Evolutionary conservation across 768 basidiomycete genomes (phyloP).

Genomic region (Cubamyces lactineus): DNA sequence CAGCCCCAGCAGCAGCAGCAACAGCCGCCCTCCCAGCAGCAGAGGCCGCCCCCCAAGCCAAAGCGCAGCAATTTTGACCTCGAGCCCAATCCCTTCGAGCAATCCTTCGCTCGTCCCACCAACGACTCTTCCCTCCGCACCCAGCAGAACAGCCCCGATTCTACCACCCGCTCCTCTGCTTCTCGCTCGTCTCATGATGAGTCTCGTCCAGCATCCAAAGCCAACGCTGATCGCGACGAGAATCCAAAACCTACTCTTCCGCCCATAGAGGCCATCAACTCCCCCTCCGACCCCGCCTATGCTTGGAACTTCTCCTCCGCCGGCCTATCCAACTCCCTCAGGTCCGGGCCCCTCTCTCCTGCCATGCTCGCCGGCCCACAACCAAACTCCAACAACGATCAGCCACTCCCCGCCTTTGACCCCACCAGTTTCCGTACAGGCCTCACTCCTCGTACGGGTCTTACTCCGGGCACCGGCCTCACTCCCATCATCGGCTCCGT

Average conservation of each 20-base stretch:
- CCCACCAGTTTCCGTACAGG: conserved; percentile 79
- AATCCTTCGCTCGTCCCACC: conserved; percentile 70
- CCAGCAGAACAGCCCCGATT: conserved; percentile 37
- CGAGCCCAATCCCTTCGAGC: conserved; percentile 73
- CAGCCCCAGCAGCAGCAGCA: background rate
- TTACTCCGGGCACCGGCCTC: conserved; percentile 83
- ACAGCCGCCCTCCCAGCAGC: conserved; percentile 13
- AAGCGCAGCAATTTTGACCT: conserved; percentile 42
- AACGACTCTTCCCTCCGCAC: conserved; percentile 50
- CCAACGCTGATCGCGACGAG: conserved; percentile 26
- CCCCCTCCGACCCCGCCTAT: conserved; percentile 60
- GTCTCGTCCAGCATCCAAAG: conserved; percentile 27
- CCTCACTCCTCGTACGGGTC: conserved; percentile 82
- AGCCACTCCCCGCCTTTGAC: conserved; percentile 59
- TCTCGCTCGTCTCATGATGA: conserved; percentile 33
- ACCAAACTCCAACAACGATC: conserved; percentile 41
- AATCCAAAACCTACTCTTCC: conserved; percentile 77
- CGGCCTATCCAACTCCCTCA: conserved; percentile 74
- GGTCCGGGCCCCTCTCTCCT: conserved; percentile 92
- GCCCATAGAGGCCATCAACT: conserved; percentile 77
- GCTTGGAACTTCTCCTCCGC: conserved; percentile 63
- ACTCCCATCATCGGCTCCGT: conserved; percentile 65
- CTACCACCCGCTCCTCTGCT: conserved; percentile 33
- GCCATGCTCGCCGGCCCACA: conserved; percentile 94
- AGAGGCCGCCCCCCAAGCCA: conserved; percentile 26